phyloP scores from a whole-genome alignment of 164 flowering plant genomes.

The Chloranthus sessilifolius region DNA sequence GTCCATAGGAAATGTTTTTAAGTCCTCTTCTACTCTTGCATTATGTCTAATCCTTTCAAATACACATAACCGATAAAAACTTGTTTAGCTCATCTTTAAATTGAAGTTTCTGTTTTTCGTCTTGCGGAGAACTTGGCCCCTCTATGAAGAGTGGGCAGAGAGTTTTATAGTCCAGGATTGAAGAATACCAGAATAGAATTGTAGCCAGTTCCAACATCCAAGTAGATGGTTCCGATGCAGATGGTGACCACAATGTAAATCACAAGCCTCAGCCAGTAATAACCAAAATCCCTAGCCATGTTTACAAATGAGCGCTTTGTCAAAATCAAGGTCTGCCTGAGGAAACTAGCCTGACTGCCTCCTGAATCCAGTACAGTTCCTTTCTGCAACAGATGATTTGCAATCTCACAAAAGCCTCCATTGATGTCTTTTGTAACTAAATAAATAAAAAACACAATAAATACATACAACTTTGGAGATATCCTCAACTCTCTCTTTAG shows the following conservation, averaged over 20 bases:
- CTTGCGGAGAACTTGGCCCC: too few species aligned
- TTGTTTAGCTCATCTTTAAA: too few species aligned
- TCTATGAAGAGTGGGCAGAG: too few species aligned
- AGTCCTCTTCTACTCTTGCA: too few species aligned
- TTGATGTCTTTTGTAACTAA: not conserved
- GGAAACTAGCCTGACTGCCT: conserved; percentile 94
- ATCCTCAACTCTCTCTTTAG: conserved; percentile 59
- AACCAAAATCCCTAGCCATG: conserved; percentile 97
- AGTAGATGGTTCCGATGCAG: conserved; percentile 88
- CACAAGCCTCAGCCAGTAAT: conserved; percentile 91
- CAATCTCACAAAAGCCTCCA: not conserved
- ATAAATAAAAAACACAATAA: not conserved
- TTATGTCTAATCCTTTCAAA: too few species aligned
- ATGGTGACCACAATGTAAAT: conserved; percentile 78
- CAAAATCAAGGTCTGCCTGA: conserved; percentile 71
- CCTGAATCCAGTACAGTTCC: conserved; percentile 84
- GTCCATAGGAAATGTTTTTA: too few species aligned
- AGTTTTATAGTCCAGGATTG: not conserved
- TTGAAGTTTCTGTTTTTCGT: too few species aligned
- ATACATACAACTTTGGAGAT: conserved; percentile 77
- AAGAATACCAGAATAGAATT: conserved; percentile 63
- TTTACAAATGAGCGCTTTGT: conserved; percentile 84
- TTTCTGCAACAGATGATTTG: conserved; percentile 45
- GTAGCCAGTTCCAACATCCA: conserved; percentile 74
- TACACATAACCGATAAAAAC: too few species aligned